These are phyloP conservation scores for Polygonum maritimum DNA, from an alignment of 148 eudicot genomes.

Conservation along the genomic window DNA sequence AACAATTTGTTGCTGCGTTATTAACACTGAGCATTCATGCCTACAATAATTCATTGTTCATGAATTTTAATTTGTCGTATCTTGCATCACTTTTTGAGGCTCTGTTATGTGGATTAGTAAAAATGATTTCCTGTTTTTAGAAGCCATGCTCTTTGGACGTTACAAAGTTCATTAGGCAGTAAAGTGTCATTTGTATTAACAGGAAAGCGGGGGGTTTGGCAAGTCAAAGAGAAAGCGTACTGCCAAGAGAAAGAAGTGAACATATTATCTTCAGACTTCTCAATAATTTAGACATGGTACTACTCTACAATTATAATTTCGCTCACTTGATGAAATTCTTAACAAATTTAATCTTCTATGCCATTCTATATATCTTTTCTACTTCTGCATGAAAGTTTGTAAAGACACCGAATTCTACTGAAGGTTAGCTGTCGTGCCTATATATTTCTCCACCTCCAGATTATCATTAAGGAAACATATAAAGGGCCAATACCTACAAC, in stretches of 20 bases:
- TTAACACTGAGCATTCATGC: background rate
- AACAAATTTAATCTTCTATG: no score
- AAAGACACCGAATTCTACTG: background rate
- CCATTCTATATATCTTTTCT: background rate
- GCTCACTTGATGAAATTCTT: background rate
- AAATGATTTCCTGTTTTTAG: background rate
- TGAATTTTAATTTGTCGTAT: no score
- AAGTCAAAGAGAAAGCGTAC: conserved; percentile 33
- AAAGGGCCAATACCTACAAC: background rate
- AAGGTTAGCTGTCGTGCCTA: background rate
- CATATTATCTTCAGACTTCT: background rate
- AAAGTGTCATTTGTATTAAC: conserved; percentile 16
- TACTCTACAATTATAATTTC: background rate
- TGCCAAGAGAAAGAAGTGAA: conserved; percentile 31
- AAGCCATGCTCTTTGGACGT: background rate
- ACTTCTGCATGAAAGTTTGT: background rate
- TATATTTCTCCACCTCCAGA: background rate
- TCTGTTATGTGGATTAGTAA: conserved; percentile 1
- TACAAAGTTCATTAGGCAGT: background rate
- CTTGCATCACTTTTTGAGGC: background rate
- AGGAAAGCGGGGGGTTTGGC: conserved; percentile 62
- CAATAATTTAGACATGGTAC: background rate
- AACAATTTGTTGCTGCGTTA: background rate
- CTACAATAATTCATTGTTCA: background rate
- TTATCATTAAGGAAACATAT: background rate